Conservation (phyloP, 192 early-diverging fungal genomes). For the Linderina pennispora region DNA sequence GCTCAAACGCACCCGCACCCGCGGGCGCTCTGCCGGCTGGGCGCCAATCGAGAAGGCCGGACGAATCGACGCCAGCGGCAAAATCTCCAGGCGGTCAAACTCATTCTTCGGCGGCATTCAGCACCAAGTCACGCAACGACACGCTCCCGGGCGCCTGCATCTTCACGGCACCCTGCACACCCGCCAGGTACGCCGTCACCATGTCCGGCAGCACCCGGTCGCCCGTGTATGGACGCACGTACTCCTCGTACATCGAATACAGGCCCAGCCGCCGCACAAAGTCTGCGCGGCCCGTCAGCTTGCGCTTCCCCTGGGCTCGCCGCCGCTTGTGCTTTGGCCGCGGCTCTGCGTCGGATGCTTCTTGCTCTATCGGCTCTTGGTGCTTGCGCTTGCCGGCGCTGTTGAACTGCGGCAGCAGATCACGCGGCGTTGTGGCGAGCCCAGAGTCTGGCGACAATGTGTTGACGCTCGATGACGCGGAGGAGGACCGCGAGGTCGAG, state of each 20-base stretch:
- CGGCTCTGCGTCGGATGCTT: background rate
- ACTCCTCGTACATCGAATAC: slow-evolving; percentile 21
- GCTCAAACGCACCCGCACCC: too few relatives aligned
- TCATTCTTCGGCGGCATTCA: slow-evolving; percentile 41
- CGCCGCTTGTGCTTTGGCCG: slow-evolving; percentile 1
- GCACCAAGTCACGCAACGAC: slow-evolving; percentile 20
- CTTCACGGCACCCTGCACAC: slow-evolving; percentile 8
- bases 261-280: slow-evolving; percentile 34
- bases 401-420: slow-evolving; percentile 28
- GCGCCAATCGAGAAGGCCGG: slow-evolving; percentile 28
- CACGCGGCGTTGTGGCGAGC: slow-evolving; percentile 17
- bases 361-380: background rate
- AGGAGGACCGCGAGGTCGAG: slow-evolving; percentile 24
- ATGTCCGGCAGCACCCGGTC: slow-evolving; percentile 14
- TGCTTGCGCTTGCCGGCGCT: background rate
- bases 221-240: slow-evolving; percentile 28
- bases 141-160: background rate
- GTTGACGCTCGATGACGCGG: slow-evolving; percentile 41
- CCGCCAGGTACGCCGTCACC: slow-evolving; percentile 25
- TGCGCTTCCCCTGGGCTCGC: slow-evolving; percentile 2
- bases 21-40: too few relatives aligned
- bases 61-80: slow-evolving; percentile 27
- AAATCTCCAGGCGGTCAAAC: slow-evolving; percentile 24
- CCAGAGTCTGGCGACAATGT: slow-evolving; percentile 30
- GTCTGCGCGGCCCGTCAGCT: slow-evolving; percentile 27